These are phyloP conservation scores for Scleroderma citrinum DNA, from an alignment of 768 basidiomycete species.

Conservation along the genomic window DNA sequence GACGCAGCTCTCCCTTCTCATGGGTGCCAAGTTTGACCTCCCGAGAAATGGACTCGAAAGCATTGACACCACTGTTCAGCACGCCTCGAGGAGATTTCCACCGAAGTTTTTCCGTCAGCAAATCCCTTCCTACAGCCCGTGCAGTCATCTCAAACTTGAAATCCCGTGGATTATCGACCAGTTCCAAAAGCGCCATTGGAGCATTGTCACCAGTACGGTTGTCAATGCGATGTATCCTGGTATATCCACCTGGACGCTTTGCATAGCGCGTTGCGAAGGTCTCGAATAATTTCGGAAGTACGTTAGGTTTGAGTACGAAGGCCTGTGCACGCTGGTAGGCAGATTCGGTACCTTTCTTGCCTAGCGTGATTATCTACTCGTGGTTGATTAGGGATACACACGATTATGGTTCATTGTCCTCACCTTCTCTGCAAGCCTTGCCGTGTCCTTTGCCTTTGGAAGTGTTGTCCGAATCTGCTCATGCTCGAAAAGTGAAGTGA, in stretches of 20 bases:
- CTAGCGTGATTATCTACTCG: constrained; percentile 82
- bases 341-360: constrained; percentile 73
- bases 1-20: constrained; percentile 43
- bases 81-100: constrained; percentile 38
- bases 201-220: constrained; percentile 89
- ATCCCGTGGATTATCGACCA: constrained; percentile 94
- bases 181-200: constrained; percentile 82
- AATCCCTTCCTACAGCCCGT: constrained; percentile 80
- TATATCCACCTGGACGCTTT: constrained; percentile 86
- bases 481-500: constrained; percentile 90
- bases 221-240: constrained; percentile 89
- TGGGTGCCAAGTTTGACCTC: constrained; percentile 39
- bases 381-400: constrained; percentile 1
- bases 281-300: constrained; percentile 80
- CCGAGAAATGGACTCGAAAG: constrained; percentile 40
- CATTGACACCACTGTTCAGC: constrained; percentile 47
- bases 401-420: not conserved
- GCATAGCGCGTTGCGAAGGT: constrained; percentile 78
- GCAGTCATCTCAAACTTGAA: constrained; percentile 86
- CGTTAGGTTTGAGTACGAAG: constrained; percentile 68
- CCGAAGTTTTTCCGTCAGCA: constrained; percentile 52
- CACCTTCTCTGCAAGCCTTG: constrained; percentile 90
- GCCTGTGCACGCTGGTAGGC: constrained; percentile 68
- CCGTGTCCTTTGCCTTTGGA: constrained; percentile 90
- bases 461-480: constrained; percentile 95